Base-by-base conservation (phyloP, 805 yeast genomes). In the Sungouiozyma ichnusensis region DNA sequence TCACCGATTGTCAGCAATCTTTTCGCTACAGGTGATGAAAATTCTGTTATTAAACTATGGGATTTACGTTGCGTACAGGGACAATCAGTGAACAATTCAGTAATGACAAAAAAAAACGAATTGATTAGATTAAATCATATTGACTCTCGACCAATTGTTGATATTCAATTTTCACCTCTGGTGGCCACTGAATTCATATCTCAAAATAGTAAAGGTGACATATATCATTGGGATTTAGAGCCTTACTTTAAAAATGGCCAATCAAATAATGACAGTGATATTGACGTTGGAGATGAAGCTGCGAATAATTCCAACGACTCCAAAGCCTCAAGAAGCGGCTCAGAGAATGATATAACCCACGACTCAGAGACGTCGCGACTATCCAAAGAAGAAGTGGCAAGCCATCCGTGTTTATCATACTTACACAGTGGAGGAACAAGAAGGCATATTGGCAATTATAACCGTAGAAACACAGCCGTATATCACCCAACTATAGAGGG, bases 181-280 rank as follows among this genome's bases (percentile, higher is more conserved):
- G 48, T 52, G 3, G 51, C 63, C 6, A 47, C 51, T 7, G 52
- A 55, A 24, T 48, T 61, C 33, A 38, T 61, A 20, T 42, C 63
- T 3, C 54, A 58, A 16, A 62, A 63, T 16, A 46, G 44, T 2
- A 40, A 49, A 9, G 65, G 65, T 14, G 55, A 53, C 35, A 55
- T 61, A 7, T 60, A 57, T 40, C 63, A 58, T 19, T 61, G 65
- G 65, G 55, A 57, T 43, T 24, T 54, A 15, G 69, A 64, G 44
- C 63, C 48, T 29, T 55, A 55, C 29, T 60, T 57, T 4, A 61
- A 56, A 18, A 74, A 64, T 3, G 67, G 64, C 36, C 62, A 67
- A 4, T 19, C 15, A 15, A 32, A 33, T 18, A 19, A 16, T 11
- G 35, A 42, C 7, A 17, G 19, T 33, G 32, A 20, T 13, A 38